These are phyloP conservation scores for Diplocarpon mali DNA, from an alignment of 2,329 filamentous ascomycete genomes.

Conservation along the genomic window DNA sequence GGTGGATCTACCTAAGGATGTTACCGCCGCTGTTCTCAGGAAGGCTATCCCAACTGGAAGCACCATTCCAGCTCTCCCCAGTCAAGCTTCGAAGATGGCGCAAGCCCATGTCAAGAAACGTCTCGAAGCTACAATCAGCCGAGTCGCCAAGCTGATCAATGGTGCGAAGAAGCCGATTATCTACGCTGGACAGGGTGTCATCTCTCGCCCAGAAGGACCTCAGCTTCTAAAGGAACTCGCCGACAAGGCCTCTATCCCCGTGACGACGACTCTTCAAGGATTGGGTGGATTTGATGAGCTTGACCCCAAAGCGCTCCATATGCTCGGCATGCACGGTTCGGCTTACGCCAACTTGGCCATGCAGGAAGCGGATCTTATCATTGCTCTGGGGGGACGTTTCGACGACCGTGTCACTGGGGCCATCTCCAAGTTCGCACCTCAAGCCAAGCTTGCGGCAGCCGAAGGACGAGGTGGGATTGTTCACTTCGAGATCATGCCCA, in stretches of 20 bases:
- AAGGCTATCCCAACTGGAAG: slow-evolving; percentile 63
- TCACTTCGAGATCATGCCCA: slow-evolving; percentile 97
- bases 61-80: slow-evolving; percentile 62
- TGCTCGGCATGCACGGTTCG: slow-evolving; percentile 97
- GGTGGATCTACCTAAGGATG: slow-evolving; percentile 92
- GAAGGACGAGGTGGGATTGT: slow-evolving; percentile 88
- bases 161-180: slow-evolving; percentile 87
- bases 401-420: slow-evolving; percentile 87
- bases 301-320: slow-evolving; percentile 88
- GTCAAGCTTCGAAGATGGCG: slow-evolving; percentile 73
- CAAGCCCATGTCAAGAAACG: slow-evolving; percentile 62
- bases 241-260: slow-evolving; percentile 83
- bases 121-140: slow-evolving; percentile 60
- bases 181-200: slow-evolving; percentile 85
- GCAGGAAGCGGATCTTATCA: slow-evolving; percentile 91
- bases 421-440: slow-evolving; percentile 78
- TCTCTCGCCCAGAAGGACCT: slow-evolving; percentile 68
- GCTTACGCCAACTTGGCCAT: slow-evolving; percentile 98
- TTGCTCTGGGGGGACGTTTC: slow-evolving; percentile 86
- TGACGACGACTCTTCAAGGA: slow-evolving; percentile 91
- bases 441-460: slow-evolving; percentile 70
- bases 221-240: slow-evolving; percentile 73
- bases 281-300: slow-evolving; percentile 88
- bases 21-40: slow-evolving; percentile 75
- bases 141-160: slow-evolving; percentile 76